Evolutionary conservation across 345 rosid genomes (phyloP).

Genomic region (Eucalyptus marginata): DNA sequence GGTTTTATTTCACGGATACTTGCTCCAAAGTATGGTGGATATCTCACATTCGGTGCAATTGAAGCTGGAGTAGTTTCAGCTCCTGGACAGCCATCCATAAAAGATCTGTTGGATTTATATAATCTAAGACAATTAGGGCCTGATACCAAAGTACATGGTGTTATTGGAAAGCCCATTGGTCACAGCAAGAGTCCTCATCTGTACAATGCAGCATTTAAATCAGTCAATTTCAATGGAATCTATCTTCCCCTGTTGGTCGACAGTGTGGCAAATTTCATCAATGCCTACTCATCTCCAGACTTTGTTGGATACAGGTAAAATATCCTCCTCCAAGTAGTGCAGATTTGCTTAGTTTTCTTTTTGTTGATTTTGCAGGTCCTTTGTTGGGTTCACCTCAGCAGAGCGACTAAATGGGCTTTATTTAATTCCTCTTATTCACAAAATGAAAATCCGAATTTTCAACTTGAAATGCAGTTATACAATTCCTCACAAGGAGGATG

Average conservation of each 20-base stretch:
- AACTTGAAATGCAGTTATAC: constrained; percentile 16
- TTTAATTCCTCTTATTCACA: neutral
- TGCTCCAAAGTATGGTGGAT: constrained; percentile 45
- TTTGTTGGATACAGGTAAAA: constrained; percentile 52
- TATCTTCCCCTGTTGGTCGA: constrained; percentile 49
- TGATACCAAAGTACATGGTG: constrained; percentile 54
- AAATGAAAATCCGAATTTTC: neutral
- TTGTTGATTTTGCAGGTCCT: neutral
- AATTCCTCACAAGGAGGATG: constrained; percentile 47
- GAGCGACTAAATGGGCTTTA: neutral
- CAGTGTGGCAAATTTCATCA: constrained; percentile 29
- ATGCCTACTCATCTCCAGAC: constrained; percentile 31
- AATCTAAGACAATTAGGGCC: constrained; percentile 39
- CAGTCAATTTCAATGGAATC: constrained; percentile 37
- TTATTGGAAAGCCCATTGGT: constrained; percentile 52
- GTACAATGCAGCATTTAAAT: constrained; percentile 39
- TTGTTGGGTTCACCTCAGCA: neutral
- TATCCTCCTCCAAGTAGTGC: neutral
- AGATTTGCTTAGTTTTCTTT: neutral
- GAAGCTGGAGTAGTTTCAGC: constrained; percentile 41
- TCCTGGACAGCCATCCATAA: constrained; percentile 46
- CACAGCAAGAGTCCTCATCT: constrained; percentile 63
- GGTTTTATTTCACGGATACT: constrained; percentile 51
- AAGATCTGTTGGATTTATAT: constrained; percentile 35
- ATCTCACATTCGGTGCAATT: constrained; percentile 47